These are phyloP conservation scores for Phalaenopsis aphrodite DNA, from an alignment of 106 monocot species.

Conservation along the genomic window DNA sequence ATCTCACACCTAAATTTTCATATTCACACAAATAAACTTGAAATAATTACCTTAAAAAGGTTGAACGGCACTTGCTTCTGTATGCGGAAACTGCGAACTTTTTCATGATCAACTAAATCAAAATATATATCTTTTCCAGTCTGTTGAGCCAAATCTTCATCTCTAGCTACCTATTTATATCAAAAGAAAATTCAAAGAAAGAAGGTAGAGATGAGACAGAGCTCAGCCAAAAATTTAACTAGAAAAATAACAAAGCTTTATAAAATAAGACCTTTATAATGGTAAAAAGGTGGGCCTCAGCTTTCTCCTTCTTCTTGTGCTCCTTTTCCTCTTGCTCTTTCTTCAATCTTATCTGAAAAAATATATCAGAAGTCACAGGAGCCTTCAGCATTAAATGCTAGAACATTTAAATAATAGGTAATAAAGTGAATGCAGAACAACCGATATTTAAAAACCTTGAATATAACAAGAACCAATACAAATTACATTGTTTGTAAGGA, in stretches of 20 bases:
- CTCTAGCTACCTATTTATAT: slow-evolving; percentile 53
- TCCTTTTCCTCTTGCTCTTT: slow-evolving; percentile 90
- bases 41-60: slow-evolving; percentile 48
- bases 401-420: background rate
- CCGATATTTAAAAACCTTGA: background rate
- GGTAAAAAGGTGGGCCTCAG: slow-evolving; percentile 82
- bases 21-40: background rate
- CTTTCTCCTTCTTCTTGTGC: slow-evolving; percentile 83
- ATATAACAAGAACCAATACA: background rate
- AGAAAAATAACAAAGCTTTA: background rate
- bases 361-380: background rate
- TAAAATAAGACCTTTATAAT: slow-evolving; percentile 51
- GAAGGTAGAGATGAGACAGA: background rate
- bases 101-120: slow-evolving; percentile 83
- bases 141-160: slow-evolving; percentile 61
- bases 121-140: slow-evolving; percentile 77
- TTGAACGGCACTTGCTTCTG: slow-evolving; percentile 56
- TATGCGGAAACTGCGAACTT: slow-evolving; percentile 67
- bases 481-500: background rate
- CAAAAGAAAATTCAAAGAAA: background rate
- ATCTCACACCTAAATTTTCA: too few relatives aligned
- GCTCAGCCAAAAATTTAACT: background rate
- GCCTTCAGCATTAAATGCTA: too few relatives aligned
- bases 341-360: slow-evolving; percentile 62
- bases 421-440: background rate